phyloP scores from a whole-genome alignment of 78 protist species.

The Planoprotostelium fungivorum region DNA sequence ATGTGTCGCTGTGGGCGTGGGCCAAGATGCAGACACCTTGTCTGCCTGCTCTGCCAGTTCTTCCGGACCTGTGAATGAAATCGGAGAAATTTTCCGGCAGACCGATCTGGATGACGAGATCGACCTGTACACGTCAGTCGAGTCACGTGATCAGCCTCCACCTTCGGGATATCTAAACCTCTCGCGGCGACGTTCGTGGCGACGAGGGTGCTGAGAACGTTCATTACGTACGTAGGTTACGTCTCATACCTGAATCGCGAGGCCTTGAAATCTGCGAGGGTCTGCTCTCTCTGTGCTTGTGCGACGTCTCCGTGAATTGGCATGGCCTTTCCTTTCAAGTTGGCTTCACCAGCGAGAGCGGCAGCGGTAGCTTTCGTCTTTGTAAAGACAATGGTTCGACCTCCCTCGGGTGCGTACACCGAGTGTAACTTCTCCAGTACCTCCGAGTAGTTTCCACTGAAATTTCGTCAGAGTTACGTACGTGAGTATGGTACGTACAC shows the following conservation, averaged over 20 bases:
- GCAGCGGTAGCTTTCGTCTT: background rate
- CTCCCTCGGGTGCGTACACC: background rate
- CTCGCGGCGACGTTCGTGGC: constrained; percentile 93
- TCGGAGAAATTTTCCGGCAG: constrained; percentile 81
- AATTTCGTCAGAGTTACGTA: background rate
- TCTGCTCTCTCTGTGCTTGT: constrained; percentile 95
- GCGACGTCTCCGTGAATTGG: constrained; percentile 98
- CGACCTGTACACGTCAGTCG: background rate
- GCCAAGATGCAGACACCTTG: constrained; percentile 55
- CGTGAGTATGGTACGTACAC: background rate
- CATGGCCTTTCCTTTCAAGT: background rate
- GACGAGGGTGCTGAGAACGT: constrained; percentile 34
- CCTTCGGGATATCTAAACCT: constrained; percentile 97
- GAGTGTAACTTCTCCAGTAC: background rate
- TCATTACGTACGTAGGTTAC: background rate
- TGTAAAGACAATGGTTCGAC: background rate
- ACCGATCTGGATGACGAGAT: constrained; percentile 93
- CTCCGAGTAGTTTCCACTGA: background rate
- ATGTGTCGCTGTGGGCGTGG: background rate
- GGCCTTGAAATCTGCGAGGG: constrained; percentile 64
- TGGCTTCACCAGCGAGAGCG: background rate
- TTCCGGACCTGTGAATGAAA: constrained; percentile 96
- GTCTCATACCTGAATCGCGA: background rate
- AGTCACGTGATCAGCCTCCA: constrained; percentile 18
- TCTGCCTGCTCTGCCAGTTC: constrained; percentile 97